These are phyloP conservation scores for Microdochium trichocladiopsis DNA, from an alignment of 2,329 filamentous ascomycete genomes.

Conservation along the genomic window DNA sequence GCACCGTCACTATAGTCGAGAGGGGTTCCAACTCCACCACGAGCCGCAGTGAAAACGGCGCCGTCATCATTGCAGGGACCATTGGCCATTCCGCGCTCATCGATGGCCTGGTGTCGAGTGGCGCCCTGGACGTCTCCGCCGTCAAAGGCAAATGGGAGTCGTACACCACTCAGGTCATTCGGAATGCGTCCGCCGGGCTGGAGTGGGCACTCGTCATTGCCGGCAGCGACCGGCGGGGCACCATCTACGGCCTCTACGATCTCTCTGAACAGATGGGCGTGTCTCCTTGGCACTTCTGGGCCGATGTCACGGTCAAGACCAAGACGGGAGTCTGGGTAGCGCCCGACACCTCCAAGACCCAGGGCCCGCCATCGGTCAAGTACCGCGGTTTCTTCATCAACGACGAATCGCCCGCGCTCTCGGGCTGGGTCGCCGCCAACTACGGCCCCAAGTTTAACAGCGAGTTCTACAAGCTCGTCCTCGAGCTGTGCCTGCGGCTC, in stretches of 20 bases:
- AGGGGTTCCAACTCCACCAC: conserved; percentile 34
- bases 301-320: conserved; percentile 49
- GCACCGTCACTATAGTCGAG: conserved; percentile 47
- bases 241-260: conserved; percentile 69
- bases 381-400: conserved; percentile 67
- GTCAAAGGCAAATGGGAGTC: conserved; percentile 64
- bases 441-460: conserved; percentile 42
- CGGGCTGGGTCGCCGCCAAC: conserved; percentile 51
- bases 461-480: conserved; percentile 63
- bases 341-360: conserved; percentile 38
- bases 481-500: conserved; percentile 63
- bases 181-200: conserved; percentile 48
- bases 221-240: conserved; percentile 48
- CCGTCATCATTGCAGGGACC: conserved; percentile 61
- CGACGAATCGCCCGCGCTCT: conserved; percentile 61
- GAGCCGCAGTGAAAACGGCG: conserved; percentile 25
- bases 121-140: conserved; percentile 48
- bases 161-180: conserved; percentile 52
- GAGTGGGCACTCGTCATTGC: conserved; percentile 57
- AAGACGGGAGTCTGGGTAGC: conserved; percentile 48
- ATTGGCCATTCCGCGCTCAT: conserved; percentile 58
- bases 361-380: conserved; percentile 50
- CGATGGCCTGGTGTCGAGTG: conserved; percentile 44
- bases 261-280: conserved; percentile 77
- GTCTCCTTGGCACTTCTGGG: conserved; percentile 64